phyloP scores from a whole-genome alignment of 345 rosid species.

The Dimocarpus longan region DNA sequence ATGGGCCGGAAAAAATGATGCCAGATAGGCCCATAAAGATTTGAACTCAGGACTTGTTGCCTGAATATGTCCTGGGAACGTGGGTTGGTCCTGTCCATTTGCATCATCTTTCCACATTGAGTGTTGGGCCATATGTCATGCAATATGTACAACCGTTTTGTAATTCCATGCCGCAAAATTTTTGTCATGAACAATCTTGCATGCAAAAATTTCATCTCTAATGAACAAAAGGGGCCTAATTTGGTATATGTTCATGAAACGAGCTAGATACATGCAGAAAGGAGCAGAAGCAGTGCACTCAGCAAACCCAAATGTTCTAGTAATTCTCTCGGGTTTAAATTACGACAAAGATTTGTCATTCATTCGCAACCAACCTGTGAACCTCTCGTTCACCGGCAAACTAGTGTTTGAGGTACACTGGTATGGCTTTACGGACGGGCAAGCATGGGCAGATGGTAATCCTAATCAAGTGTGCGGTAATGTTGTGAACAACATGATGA shows the following conservation, averaged over 20 bases:
- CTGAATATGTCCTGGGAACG: no score
- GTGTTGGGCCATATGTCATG: no score
- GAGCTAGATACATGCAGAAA: constrained; percentile 67
- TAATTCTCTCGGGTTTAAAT: constrained; percentile 81
- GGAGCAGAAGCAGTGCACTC: constrained; percentile 94
- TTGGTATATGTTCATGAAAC: background rate
- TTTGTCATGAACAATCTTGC: background rate
- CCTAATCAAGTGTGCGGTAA: constrained; percentile 77
- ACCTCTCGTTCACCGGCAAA: constrained; percentile 59
- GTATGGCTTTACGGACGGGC: constrained; percentile 76
- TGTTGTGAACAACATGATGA: constrained; percentile 53
- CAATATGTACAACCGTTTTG: no score
- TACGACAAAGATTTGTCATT: constrained; percentile 78
- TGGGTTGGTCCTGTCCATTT: no score
- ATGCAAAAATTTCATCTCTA: no score
- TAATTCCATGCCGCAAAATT: no score
- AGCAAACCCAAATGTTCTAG: constrained; percentile 84
- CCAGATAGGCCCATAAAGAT: background rate
- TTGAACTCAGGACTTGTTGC: background rate
- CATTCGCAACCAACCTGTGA: constrained; percentile 44
- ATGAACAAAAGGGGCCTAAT: background rate
- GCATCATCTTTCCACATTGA: no score
- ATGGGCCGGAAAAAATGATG: no score
- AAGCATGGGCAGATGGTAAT: constrained; percentile 69
- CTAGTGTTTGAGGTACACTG: constrained; percentile 84